Base-by-base conservation (phyloP, 768 basidiomycete species). In the Lactifluus echinatus region DNA sequence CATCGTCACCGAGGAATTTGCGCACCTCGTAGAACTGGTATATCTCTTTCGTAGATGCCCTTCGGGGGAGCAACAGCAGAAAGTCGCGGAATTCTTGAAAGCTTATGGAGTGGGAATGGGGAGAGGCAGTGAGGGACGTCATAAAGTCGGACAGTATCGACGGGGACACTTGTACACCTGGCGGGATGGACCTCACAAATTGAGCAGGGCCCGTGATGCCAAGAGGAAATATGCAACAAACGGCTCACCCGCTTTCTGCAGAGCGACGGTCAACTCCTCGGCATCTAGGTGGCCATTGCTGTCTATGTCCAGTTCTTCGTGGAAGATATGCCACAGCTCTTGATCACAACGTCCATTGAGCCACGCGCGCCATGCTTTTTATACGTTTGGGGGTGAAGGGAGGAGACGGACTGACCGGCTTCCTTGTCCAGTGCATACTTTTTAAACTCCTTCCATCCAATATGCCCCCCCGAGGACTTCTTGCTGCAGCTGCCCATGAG, bases 251-350 rank as follows among this genome's bases (percentile, higher is more conserved):
- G 89, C 85, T 69, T 85, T 82, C 50, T 73, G 70, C 44, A 95
- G 72, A 3, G 86, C 85, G n/a, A 74, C 63, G 37, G 74, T 67
- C 56, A 88, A 72, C 65, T 87, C 87, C 15, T 73, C 70, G 8
- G 79, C 74, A 65, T 93, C 91, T 29, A 96, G 69, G 55, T 79
- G 81, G 8, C 91, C 93, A 70, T 96, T 90, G 26, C 87, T 80
- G 66, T 96, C 92, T 59, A 92, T 74, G 73, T 95, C 94, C 48
- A 96, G 79, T 65, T 93, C 88, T 66, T 92, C 78, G 62, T 90
- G 89, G 71, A 96, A 96, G 54, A 93, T 84, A 50, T 81, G 76
- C 94, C 94, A 96, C 21, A 96, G 76, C 70, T 95, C 93, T 91
- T 56, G 48, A 50, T 37, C 17, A 34, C n/a, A 31, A 19, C 37